Conservation (phyloP, 768 basidiomycete genomes). For the Russula earlei region DNA sequence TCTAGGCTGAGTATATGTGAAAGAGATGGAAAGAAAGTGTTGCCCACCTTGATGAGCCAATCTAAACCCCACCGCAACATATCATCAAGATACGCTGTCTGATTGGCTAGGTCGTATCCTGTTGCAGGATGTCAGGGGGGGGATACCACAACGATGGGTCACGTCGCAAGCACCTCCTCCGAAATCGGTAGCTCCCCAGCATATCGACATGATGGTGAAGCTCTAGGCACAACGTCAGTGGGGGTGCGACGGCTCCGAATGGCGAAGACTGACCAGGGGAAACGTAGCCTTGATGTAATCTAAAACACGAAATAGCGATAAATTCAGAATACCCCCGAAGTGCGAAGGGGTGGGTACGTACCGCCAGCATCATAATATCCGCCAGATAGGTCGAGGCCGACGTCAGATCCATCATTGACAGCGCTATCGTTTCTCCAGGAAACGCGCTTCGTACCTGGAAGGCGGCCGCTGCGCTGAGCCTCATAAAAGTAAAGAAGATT, state of each 20-base stretch:
- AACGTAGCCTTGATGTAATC: slow-evolving; percentile 87
- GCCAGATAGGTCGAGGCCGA: slow-evolving; percentile 65
- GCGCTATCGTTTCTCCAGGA: slow-evolving; percentile 82
- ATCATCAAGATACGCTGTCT: slow-evolving; percentile 85
- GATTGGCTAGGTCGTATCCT: slow-evolving; percentile 80
- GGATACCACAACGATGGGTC: not conserved
- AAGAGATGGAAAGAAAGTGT: not conserved
- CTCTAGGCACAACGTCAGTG: slow-evolving; percentile 34
- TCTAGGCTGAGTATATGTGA: not conserved
- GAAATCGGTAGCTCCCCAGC: slow-evolving; percentile 84
- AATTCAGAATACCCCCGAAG: not conserved
- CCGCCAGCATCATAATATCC: slow-evolving; percentile 94
- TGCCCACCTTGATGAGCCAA: slow-evolving; percentile 80
- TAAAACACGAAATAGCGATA: slow-evolving; percentile 23
- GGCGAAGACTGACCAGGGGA: slow-evolving; percentile 49
- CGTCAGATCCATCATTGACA: slow-evolving; percentile 66
- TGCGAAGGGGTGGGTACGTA: slow-evolving; percentile 25
- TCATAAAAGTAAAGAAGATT: slow-evolving; percentile 85
- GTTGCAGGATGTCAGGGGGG: not conserved
- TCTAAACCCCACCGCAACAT: slow-evolving; percentile 87
- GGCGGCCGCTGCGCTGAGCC: slow-evolving; percentile 74
- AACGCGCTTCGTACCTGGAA: slow-evolving; percentile 63
- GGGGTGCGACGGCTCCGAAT: not conserved
- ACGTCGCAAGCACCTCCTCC: slow-evolving; percentile 48
- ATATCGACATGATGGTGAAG: slow-evolving; percentile 76